Evolutionary conservation across 345 rosid species (phyloP), one percentile per base, ranked within the genome.

Genomic region (Camelina neglecta): DNA sequence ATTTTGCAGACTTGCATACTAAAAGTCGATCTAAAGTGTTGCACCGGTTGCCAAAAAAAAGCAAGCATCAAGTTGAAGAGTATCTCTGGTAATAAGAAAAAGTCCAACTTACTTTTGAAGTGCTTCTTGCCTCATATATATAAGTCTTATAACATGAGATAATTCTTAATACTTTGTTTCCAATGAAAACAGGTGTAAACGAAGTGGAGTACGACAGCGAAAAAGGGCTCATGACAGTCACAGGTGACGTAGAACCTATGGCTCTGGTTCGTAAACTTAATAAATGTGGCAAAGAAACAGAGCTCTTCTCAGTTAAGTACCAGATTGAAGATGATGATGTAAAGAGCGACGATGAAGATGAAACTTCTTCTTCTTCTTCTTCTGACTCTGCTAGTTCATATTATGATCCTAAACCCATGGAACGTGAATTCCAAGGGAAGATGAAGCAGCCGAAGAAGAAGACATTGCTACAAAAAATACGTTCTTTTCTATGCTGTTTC

Each of bases 1-100:
- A 24, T 58, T 31, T 63, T 44, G 66, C 75, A 76, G 80, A 49
- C 71, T 55, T 76, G 75, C 53, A 50, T 69, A 42, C 59, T 76
- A 21, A 76, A 45, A 62, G 80, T 76, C 7, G 50, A 69, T 24
- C 0, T 69, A 0, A 69, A 69, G 38, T 76, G 80, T 63, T 76
- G 80, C 56, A n/a, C 41, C 4, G 58, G 70, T 69, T 76, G 80
- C 65, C 75, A 35, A 63, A 63, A 33, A 1, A 54, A 33, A 13
- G 80, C 65, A 35, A 35, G 42, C n/a, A 23, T 4, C n/a, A 69
- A 63, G 59, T 42, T 76, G 18, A 21, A 61, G 50, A 44, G 23
- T 3, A 15, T 76, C 24, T 5, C 75, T 49, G 80, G 80, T 76
- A 65, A 12, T 7, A 7, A 6, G 31, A 29, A 69, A 9, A 5